Base-by-base conservation (phyloP, 2,329 filamentous ascomycete species). In the Fusarium musae region DNA sequence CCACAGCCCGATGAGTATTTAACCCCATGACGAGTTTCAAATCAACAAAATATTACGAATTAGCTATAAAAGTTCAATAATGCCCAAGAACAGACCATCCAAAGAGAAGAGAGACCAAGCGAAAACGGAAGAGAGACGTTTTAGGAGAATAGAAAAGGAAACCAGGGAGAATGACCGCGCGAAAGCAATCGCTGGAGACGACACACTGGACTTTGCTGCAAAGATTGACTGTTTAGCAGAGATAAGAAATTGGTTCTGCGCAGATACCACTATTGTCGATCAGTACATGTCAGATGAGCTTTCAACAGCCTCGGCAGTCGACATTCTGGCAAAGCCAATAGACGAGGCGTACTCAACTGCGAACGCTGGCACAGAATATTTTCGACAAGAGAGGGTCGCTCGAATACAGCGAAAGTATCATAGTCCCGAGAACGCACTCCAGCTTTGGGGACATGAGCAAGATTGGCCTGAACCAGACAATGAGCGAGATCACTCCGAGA, bases 11-110 rank as follows among this genome's bases (percentile, higher is more conserved):
- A 46, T 3, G 12, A 28, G 23, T 15, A 46, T 28, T 46, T 46
- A 15, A 21, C 0, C 17, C 43, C 23, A 15, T 15, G 5, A 6
- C 0, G 3, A 19, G 7, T 4, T 0, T 9, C 7, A 0, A 19
- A 19, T 13, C 6, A 12, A 3, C 0, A 26, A 19, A 12, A 44
- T 6, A 3, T 44, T 19, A 9, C 3, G 4, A 26, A 44, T 11
- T 19, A 13, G 23, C 3, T 26, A 5, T 26, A 17, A 19, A 43
- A 2, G 0, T 2, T 13, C 0, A 4, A 26, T 6, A 13, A 46
- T 23, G 60, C 60, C 67, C 0, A 66, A 61, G 6, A 70, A 70
- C 4, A 70, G 67, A 2, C 66, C 34, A 2, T 60, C 53, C 0
- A 40, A 66, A 11, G 17, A 42, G 6, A 70, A 57, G 13, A 34